Percentiles rank a stretch among this genome's conserved stretches.
phyloP scores from a whole-genome alignment of 768 basidiomycete genomes.

The Termitomyces sp. region DNA sequence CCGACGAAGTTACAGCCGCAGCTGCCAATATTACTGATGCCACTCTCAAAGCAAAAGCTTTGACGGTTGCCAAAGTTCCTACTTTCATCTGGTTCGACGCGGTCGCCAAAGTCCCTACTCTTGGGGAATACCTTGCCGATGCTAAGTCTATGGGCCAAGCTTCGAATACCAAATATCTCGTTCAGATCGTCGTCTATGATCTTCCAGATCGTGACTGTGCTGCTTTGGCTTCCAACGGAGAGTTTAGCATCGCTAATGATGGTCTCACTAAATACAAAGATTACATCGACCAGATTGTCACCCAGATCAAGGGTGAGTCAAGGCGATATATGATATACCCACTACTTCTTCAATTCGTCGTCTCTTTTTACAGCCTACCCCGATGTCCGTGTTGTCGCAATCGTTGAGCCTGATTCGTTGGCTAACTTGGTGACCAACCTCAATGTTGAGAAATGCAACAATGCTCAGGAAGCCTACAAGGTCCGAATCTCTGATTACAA shows the following conservation, averaged over 20 bases:
- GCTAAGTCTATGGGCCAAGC: constrained; percentile 38
- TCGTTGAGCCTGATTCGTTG: constrained; percentile 63
- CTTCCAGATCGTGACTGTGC: constrained; percentile 65
- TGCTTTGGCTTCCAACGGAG: constrained; percentile 60
- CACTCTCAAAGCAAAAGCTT: constrained; percentile 43
- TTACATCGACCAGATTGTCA: constrained; percentile 60
- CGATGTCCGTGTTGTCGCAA: constrained; percentile 55
- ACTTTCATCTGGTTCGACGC: constrained; percentile 60
- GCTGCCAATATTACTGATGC: constrained; percentile 44
- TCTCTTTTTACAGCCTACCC: constrained; percentile 35
- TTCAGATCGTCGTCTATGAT: constrained; percentile 53
- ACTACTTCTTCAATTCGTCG: neutral
- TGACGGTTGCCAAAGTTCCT: constrained; percentile 51
- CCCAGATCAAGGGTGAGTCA: constrained; percentile 42
- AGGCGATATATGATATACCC: neutral
- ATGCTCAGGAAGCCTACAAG: constrained; percentile 49
- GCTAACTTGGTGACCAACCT: constrained; percentile 68
- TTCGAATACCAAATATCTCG: constrained; percentile 41
- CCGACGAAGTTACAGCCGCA: constrained; percentile 45
- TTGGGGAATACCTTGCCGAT: constrained; percentile 53
- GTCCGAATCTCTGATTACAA: constrained; percentile 13
- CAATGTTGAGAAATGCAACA: constrained; percentile 48
- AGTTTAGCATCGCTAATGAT: constrained; percentile 52
- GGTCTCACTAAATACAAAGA: constrained; percentile 48
- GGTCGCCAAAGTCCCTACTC: constrained; percentile 45